phyloP scores from a whole-genome alignment of 768 basidiomycete genomes.

The Amanita pallidorosea region DNA sequence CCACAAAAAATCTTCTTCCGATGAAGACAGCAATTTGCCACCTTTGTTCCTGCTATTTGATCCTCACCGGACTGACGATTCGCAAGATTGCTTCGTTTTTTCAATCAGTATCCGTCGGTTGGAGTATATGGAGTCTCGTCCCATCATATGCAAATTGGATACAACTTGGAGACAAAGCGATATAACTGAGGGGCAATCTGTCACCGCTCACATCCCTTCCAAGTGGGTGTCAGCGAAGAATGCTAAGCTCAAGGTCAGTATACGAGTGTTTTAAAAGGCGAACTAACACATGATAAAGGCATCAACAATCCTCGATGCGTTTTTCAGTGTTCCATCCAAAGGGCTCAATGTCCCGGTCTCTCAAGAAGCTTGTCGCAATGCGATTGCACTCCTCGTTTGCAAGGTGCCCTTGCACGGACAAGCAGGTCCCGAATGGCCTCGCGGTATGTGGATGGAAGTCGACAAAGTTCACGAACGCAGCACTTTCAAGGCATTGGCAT shows the following conservation, averaged over 20 bases:
- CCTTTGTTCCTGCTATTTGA: conserved; percentile 79
- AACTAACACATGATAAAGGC: conserved; percentile 28
- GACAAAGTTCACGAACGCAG: conserved; percentile 80
- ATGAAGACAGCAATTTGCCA: conserved; percentile 38
- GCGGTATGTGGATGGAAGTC: conserved; percentile 63
- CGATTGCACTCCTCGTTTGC: conserved; percentile 73
- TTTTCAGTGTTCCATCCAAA: conserved; percentile 53
- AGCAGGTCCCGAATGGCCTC: conserved; percentile 73
- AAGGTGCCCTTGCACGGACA: conserved; percentile 59
- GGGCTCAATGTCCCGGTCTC: conserved; percentile 39
- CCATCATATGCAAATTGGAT: conserved; percentile 64
- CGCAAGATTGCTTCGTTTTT: conserved; percentile 78
- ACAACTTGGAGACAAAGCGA: conserved; percentile 71
- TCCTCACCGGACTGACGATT: conserved; percentile 69
- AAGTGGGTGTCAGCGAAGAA: conserved; percentile 47
- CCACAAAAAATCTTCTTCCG: conserved; percentile 46
- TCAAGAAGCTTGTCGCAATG: conserved; percentile 57
- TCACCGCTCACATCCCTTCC: conserved; percentile 49
- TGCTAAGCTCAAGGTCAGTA: conserved; percentile 45
- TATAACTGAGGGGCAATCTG: conserved; percentile 32
- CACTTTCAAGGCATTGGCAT: conserved; percentile 73
- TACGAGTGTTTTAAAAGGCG: background rate
- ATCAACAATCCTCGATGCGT: conserved; percentile 40
- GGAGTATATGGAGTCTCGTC: conserved; percentile 74
- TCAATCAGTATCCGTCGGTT: conserved; percentile 68